Evolutionary conservation across 352 stramenopile species (phyloP), one percentile per base, ranked within the genome.

Genomic region (Phytophthora megakarya): DNA sequence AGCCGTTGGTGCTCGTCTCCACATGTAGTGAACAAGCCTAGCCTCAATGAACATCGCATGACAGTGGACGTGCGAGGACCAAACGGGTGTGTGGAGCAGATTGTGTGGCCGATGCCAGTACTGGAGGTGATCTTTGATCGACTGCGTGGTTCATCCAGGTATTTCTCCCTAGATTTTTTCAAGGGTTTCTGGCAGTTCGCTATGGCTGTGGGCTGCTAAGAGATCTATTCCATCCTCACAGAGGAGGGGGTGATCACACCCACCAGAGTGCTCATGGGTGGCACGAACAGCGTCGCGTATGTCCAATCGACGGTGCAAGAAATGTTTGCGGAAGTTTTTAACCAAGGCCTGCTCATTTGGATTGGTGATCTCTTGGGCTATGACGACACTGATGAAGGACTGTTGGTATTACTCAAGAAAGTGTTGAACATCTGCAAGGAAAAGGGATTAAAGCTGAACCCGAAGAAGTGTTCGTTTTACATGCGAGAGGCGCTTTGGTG

Each of bases 271-370:
- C 40, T 60, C 0, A 66, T 60, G 40, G 48, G 58, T n/a, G 40
- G 55, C 3, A 66, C 47, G 5, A 66, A 66, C 22, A 66, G 58
- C 5, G 58, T 66, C 1, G 58, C 47, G 0, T 68, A 58, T 11
- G 62, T 64, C 3, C 47, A 70, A 18, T 50, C 50, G 1, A 57
- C 44, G 2, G 49, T 67, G 1, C 49, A 67, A 12, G 5, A 54
- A 23, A 68, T 68, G 60, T 68, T 62, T 33, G 50, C 12, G 1
- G 60, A 62, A 7, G 1, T 52, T n/a, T 62, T 68, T n/a, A 65
- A 52, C 57, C 47, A 65, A 5, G 46, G 57, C 10, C 15, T 58
- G 18, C 5, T 65, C 2, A 65, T 65, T 40, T 65, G 57, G 47
- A 58, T 65, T 46, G 45, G 50, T 22, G 56, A 65, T 22, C 13